phyloP scores from a whole-genome alignment of 2,329 filamentous ascomycete species.

The Fusarium ambrosium region DNA sequence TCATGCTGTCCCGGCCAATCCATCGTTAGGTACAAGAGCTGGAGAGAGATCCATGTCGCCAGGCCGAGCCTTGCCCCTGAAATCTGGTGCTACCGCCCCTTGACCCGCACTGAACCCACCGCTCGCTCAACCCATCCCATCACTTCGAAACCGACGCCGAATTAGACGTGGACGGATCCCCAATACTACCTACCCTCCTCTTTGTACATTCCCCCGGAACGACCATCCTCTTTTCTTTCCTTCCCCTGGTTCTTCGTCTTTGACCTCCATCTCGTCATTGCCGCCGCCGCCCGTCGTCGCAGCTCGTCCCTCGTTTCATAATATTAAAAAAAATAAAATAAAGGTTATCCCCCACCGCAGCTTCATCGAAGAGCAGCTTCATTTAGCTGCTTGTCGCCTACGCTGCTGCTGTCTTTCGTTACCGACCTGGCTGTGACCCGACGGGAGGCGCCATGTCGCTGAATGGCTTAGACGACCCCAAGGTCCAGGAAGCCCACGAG shows the following conservation, averaged over 20 bases:
- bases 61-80: slow-evolving; percentile 39
- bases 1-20: not conserved
- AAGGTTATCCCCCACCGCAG: slow-evolving; percentile 11
- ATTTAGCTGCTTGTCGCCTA: slow-evolving; percentile 9
- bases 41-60: slow-evolving; percentile 28
- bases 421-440: slow-evolving; percentile 26
- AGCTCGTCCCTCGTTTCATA: slow-evolving; percentile 28
- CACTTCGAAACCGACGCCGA: slow-evolving; percentile 37
- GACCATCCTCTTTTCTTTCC: slow-evolving; percentile 31
- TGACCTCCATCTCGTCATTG: slow-evolving; percentile 2
- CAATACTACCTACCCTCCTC: slow-evolving; percentile 26
- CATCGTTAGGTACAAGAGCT: slow-evolving; percentile 8
- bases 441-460: slow-evolving; percentile 79
- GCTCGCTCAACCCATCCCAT: slow-evolving; percentile 22
- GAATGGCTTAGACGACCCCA: slow-evolving; percentile 89
- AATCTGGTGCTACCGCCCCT: slow-evolving; percentile 42
- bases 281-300: slow-evolving; percentile 1
- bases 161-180: slow-evolving; percentile 35
- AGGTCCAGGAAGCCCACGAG: slow-evolving; percentile 88
- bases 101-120: slow-evolving; percentile 40
- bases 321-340: not conserved
- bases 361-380: slow-evolving; percentile 3
- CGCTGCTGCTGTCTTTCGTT: slow-evolving; percentile 6
- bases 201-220: slow-evolving; percentile 38
- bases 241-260: slow-evolving; percentile 26